Base-by-base conservation (phyloP, 805 yeast species). In the Lipomyces mesembrius region DNA sequence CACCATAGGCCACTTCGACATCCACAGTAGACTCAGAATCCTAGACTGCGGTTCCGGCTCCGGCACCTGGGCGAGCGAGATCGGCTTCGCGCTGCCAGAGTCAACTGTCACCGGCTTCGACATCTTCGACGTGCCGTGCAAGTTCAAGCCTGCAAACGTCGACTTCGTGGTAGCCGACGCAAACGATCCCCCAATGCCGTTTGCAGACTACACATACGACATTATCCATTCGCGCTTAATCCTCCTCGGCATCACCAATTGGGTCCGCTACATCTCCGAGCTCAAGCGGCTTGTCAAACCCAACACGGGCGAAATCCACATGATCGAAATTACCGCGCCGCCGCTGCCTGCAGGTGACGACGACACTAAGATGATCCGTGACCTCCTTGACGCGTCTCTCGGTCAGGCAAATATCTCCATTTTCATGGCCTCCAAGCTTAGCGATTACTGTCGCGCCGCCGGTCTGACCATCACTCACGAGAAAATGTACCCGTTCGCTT, bases 51-150 rank as follows among this genome's bases (percentile, higher is more conserved):
- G 65, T 43, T 54, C 60, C 35, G 65, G 65, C 29, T 55, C 68
- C 55, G 68, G 68, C 29, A 43, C 46, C 5, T 65, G 68, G 68
- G 65, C 65, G 8, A 60, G 43, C 60, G 68, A 65, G 46, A n/a
- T 65, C 27, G 68, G 61, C 12, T 62, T 61, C 52, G 61, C 62
- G 22, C 57, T 65, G 22, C 68, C 68, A 32, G 51, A 54, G n/a
- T 43, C 61, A 9, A 29, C 39, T 11, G 61, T 65, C 29, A 56
- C 34, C 22, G 68, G 63, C 37, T 65, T 65, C 46, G 68, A 65
- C 55, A 43, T 65, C 11, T 25, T 32, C 51, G 25, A 29, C 9
- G 35, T 55, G 5, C 52, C 22, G 39, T 22, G 34, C 46, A 52
- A 34, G 20, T 57, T 35, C 59, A 55, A 29, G 57, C 65, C 64